Evolutionary conservation across 805 yeast species (phyloP).

Genomic region (Sugiyamaella valdiviana): DNA sequence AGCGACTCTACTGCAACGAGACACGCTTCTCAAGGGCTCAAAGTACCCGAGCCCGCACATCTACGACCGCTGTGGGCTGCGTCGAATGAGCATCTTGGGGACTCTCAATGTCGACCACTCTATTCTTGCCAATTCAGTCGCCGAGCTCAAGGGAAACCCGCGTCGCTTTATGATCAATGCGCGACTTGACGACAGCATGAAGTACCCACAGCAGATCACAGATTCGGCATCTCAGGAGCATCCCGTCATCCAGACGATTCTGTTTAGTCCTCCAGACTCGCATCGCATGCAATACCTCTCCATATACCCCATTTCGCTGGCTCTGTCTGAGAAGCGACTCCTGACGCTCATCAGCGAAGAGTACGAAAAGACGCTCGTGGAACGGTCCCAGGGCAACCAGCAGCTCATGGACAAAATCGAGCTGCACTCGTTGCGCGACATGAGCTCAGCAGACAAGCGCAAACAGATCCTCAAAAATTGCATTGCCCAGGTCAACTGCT

Average conservation of each 20-base stretch:
- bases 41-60: slow-evolving; percentile 13
- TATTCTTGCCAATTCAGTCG: too few relatives aligned
- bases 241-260: slow-evolving; percentile 32
- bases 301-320: slow-evolving; percentile 61
- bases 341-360: slow-evolving; percentile 23
- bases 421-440: slow-evolving; percentile 19
- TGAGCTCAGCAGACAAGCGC: slow-evolving; percentile 1
- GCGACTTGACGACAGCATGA: slow-evolving; percentile 8
- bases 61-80: slow-evolving; percentile 19
- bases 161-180: slow-evolving; percentile 11
- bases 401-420: slow-evolving; percentile 19
- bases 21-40: slow-evolving; percentile 16
- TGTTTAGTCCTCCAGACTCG: slow-evolving; percentile 69
- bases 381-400: slow-evolving; percentile 14
- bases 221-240: slow-evolving; percentile 2
- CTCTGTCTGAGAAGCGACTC: slow-evolving; percentile 34
- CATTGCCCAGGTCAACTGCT: slow-evolving; percentile 33
- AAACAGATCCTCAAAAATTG: slow-evolving; percentile 18
- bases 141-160: too few relatives aligned
- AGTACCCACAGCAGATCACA: too few relatives aligned
- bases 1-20: slow-evolving; percentile 15
- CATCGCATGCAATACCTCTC: slow-evolving; percentile 72
- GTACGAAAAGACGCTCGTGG: slow-evolving; percentile 29
- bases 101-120: slow-evolving; percentile 12
- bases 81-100: slow-evolving; percentile 20